Evolutionary conservation across 2,329 filamentous ascomycete genomes (phyloP), one percentile per base, ranked within the genome.

Genomic region (Cytospora piceae): DNA sequence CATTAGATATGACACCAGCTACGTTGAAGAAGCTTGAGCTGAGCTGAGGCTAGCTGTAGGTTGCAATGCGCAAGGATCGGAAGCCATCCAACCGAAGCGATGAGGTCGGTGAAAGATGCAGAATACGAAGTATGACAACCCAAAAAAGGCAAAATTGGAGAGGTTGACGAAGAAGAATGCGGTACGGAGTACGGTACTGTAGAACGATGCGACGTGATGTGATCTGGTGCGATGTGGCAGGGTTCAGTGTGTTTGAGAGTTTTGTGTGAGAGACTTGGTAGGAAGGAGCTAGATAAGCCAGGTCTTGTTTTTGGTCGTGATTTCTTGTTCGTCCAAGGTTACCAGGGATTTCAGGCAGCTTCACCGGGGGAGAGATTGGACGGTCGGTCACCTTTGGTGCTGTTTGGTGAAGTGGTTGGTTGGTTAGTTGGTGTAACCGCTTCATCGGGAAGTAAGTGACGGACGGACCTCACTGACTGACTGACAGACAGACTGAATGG

Each of bases 61-160:
- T 27, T 37, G 9, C 17, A 5, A 17, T n/a, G 39, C 15, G 39
- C 39, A 15, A 20, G 39, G 39, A 42, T 42, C 20, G 39, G 5
- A n/a, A 20, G n/a, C n/a, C 46, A 24, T 49, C 8, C 46, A 24
- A 49, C n/a, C n/a, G n/a, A 49, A 49, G n/a, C n/a, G 46, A 49
- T 9, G n/a, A 3, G n/a, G 24, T 22, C 7, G 46, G 46, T 12
- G 24, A 22, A 39, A 54, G 24, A 51, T 61, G n/a, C 49, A 29
- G 42, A 32, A 63, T 63, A 63, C 60, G 61, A 51, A 55, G 27
- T 62, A 62, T 53, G 60, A 62, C 29, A 49, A 15, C 32, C 60
- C 60, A 34, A 56, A 53, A 51, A 55, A 61, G 59, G 60, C 55
- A 57, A 49, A 52, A 57, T 52, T 39, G 22, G 53, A 27, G 53